Percentiles rank a stretch among this genome's conserved stretches.
phyloP scores from a whole-genome alignment of 2,329 filamentous ascomycete species.

The Beauveria sp. region DNA sequence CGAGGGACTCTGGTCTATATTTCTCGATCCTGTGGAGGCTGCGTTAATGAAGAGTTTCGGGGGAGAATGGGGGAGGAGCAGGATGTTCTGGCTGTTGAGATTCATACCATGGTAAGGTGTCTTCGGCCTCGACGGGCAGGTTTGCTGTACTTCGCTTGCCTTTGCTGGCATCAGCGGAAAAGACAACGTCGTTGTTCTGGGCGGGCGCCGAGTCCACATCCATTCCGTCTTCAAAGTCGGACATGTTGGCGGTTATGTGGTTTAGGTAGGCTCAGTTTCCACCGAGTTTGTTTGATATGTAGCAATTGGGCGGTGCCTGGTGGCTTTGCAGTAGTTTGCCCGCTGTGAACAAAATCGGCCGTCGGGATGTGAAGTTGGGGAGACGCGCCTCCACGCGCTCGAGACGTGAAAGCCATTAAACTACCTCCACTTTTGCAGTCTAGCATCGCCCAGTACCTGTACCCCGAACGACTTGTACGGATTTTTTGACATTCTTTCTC shows the following conservation, averaged over 20 bases:
- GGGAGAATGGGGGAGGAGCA: too few species aligned
- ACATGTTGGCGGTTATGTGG: slow-evolving; percentile 28
- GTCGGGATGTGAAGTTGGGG: not conserved
- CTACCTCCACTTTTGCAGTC: not conserved
- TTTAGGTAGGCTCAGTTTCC: too few species aligned
- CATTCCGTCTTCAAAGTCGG: slow-evolving; percentile 54
- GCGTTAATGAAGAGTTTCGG: not conserved
- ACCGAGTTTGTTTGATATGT: too few species aligned
- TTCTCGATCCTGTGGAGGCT: slow-evolving; percentile 72
- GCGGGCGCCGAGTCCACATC: slow-evolving; percentile 44
- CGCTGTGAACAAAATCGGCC: not conserved
- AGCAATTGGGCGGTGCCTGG: not conserved
- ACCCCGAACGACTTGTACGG: not conserved
- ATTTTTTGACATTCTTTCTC: not conserved
- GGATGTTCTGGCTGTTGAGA: too few species aligned
- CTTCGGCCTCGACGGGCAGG: slow-evolving; percentile 85
- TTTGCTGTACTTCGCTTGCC: slow-evolving; percentile 91
- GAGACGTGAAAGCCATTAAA: slow-evolving; percentile 7
- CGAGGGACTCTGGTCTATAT: slow-evolving; percentile 80
- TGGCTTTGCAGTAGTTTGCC: not conserved
- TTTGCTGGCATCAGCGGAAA: slow-evolving; percentile 72
- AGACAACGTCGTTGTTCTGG: slow-evolving; percentile 45
- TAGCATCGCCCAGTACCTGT: not conserved
- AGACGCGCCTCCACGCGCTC: slow-evolving; percentile 6
- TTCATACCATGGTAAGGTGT: slow-evolving; percentile 79